phyloP scores from a whole-genome alignment of 495 filamentous ascomycete genomes.

The Pseudoneurospora amorphoporcata region DNA sequence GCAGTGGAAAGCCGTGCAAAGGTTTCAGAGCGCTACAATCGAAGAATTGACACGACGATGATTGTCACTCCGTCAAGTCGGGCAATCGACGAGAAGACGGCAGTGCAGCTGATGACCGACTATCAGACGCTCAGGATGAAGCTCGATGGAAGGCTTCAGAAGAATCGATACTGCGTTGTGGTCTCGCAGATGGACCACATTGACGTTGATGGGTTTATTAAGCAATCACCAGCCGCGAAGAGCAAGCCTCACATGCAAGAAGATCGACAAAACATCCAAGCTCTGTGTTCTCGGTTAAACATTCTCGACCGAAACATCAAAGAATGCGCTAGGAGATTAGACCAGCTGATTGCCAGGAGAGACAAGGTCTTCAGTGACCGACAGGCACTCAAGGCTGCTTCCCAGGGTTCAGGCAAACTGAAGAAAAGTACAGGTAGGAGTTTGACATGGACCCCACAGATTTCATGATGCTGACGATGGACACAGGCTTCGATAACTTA shows the following conservation, averaged over 20 bases:
- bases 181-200: slow-evolving; percentile 17
- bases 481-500: too few relatives aligned
- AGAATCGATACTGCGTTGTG: slow-evolving; percentile 12
- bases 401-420: too few relatives aligned
- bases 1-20: slow-evolving; percentile 6
- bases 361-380: too few relatives aligned
- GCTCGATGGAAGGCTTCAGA: slow-evolving; percentile 11
- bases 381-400: too few relatives aligned
- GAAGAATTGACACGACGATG: slow-evolving; percentile 1
- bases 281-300: too few relatives aligned
- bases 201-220: slow-evolving; percentile 6
- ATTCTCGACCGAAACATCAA: too few relatives aligned
- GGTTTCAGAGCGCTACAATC: slow-evolving; percentile 10
- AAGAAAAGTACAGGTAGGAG: too few relatives aligned
- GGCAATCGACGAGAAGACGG: slow-evolving; percentile 14
- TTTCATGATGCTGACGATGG: too few relatives aligned
- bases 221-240: not conserved
- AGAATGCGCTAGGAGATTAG: too few relatives aligned
- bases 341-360: too few relatives aligned
- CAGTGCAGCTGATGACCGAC: slow-evolving; percentile 6
- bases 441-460: too few relatives aligned
- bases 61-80: slow-evolving; percentile 12
- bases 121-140: slow-evolving; percentile 13
- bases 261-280: not conserved
- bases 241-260: not conserved